Conservation (phyloP, 2,329 filamentous ascomycete genomes). For the Alternaria gaisen region DNA sequence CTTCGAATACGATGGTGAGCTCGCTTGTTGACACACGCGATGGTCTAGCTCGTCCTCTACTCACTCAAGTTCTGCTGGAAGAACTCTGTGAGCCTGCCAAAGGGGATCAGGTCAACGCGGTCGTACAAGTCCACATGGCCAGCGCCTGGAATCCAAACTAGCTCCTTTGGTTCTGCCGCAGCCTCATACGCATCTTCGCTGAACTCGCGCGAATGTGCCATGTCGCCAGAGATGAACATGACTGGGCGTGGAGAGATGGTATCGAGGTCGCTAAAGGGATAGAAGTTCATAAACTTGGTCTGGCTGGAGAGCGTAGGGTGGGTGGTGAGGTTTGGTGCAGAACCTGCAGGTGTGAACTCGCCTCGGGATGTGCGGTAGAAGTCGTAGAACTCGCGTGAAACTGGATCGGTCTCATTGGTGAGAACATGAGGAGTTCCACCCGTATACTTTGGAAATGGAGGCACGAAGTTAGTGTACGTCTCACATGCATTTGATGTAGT, state of each 20-base stretch:
- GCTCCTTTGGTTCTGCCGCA: conserved; percentile 50
- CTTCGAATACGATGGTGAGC: not conserved
- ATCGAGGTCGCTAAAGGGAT: conserved; percentile 42
- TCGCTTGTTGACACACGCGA: not conserved
- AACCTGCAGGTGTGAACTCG: not conserved
- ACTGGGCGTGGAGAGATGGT: conserved; percentile 42
- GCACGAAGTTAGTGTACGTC: not conserved
- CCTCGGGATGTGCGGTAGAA: not conserved
- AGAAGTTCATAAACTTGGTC: conserved; percentile 45
- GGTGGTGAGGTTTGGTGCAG: conserved; percentile 38
- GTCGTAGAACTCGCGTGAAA: conserved; percentile 37
- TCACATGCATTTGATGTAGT: not conserved
- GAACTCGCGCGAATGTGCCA: conserved; percentile 41
- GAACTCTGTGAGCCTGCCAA: conserved; percentile 40
- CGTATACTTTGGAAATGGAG: conserved; percentile 4
- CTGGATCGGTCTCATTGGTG: conserved; percentile 28
- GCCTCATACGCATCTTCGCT: conserved; percentile 36
- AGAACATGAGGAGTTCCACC: conserved; percentile 20
- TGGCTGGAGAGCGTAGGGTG: conserved; percentile 41
- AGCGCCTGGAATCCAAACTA: conserved; percentile 44
- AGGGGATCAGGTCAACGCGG: conserved; percentile 49
- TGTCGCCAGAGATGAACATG: conserved; percentile 37
- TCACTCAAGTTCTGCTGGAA: conserved; percentile 18
- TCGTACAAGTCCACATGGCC: conserved; percentile 53
- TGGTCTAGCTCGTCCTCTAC: not conserved